Base-by-base conservation (phyloP, 2,329 filamentous ascomycete genomes). In the Amphichorda felina region DNA sequence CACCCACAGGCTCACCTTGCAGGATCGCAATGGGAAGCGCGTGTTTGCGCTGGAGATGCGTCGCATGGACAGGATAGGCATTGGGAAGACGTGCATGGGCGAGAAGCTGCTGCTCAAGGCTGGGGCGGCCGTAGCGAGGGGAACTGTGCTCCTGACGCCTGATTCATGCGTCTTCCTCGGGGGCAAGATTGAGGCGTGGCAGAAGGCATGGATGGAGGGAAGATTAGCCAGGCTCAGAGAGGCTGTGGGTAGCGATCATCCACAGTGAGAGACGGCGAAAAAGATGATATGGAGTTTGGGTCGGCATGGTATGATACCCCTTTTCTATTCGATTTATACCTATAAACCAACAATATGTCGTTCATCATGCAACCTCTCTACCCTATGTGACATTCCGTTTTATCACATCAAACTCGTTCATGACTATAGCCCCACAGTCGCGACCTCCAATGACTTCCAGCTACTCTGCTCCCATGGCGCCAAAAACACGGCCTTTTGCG, bases 181-280 rank as follows among this genome's bases (percentile, higher is more conserved):
- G 2, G 91, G 91, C 0, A 93, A 84, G 60, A 71, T 96, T 30
- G 87, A 95, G 37, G 65, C 64, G 0, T 74, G 87, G 67, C 84
- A 96, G 50, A 79, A 75, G 50, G 67, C 67, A 7, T 96, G 89
- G 89, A 67, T 68, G 32, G 74, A 78, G 11, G 75, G 75, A 2
- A 70, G 83, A 43, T 78, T 94, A 54, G 69, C 67, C 33, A 71
- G 74, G 43, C 55, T 96, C 40, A 77, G 75, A 50, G 70, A 72
- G 34, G 71, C 67, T 10, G 70, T 79, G 5, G 37, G 26, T 3
- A 16, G 21, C n/a, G 19, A 33, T 15, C 15, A 13, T 10, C 22
- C 19, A 10, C n/a, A 6, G 22, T 32, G 18, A 31, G 4, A 19
- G 5, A 24, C 9, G 11, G 5, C 16, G 28, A 18, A 4, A 29